Evolutionary conservation across 2,329 filamentous ascomycete genomes (phyloP).

Genomic region (Penicillium sp.): DNA sequence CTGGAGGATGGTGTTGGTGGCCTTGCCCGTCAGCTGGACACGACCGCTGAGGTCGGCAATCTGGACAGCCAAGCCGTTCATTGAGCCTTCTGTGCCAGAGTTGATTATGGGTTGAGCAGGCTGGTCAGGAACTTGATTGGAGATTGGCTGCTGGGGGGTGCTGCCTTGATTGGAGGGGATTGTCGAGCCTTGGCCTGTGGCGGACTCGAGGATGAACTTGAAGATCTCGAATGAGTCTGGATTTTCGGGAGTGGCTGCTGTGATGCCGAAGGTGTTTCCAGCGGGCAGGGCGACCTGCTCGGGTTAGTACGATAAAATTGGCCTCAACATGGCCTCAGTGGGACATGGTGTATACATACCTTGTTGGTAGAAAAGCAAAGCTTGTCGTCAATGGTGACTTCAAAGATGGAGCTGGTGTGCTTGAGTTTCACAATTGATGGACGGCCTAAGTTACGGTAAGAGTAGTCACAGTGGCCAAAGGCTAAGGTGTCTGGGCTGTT

Average conservation of each 20-base stretch:
- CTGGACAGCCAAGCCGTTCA: conserved; percentile 50
- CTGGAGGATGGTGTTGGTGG: conserved; percentile 55
- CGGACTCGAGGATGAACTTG: conserved; percentile 71
- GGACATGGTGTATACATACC: conserved; percentile 31
- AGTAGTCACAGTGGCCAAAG: conserved; percentile 88
- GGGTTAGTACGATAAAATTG: conserved; percentile 2
- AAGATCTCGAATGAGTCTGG: conserved; percentile 94
- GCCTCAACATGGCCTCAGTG: neutral
- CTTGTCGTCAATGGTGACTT: conserved; percentile 75
- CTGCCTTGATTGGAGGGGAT: conserved; percentile 18
- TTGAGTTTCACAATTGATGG: conserved; percentile 78
- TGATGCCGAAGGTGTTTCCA: conserved; percentile 82
- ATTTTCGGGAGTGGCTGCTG: conserved; percentile 82
- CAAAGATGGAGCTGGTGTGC: conserved; percentile 61
- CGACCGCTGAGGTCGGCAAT: conserved; percentile 84
- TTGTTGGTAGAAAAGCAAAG: conserved; percentile 79
- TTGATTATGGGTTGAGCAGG: conserved; percentile 40
- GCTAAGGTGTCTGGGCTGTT: conserved; percentile 77
- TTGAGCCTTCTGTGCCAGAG: conserved; percentile 28
- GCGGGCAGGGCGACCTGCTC: conserved; percentile 67
- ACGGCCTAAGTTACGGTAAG: conserved; percentile 86
- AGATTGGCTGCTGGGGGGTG: conserved; percentile 19
- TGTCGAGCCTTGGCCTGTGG: conserved; percentile 19
- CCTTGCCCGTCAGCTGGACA: conserved; percentile 61
- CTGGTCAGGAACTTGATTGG: conserved; percentile 22